phyloP scores from a whole-genome alignment of 2,329 filamentous ascomycete species.

The Beauveria sp. region DNA sequence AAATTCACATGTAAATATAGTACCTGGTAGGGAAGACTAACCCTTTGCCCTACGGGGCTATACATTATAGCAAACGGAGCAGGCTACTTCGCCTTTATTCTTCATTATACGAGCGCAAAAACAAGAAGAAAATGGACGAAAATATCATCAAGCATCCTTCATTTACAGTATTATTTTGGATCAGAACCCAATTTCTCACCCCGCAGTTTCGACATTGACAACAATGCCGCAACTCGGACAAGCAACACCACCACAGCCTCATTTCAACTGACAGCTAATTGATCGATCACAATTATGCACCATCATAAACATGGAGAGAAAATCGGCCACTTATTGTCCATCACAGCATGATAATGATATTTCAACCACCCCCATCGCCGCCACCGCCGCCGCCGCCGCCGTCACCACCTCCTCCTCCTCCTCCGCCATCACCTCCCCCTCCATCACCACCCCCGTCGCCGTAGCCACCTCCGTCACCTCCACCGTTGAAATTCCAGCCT shows the following conservation, averaged over 20 bases:
- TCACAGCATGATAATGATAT: background rate
- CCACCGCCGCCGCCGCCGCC: background rate
- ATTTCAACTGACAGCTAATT: background rate
- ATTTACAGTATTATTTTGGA: background rate
- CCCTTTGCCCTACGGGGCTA: too few species aligned
- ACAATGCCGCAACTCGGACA: background rate
- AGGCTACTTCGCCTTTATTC: background rate
- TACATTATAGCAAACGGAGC: background rate
- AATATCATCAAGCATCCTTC: background rate
- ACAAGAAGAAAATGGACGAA: background rate
- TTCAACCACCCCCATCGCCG: background rate
- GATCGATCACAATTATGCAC: background rate
- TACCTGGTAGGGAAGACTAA: background rate
- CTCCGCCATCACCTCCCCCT: background rate
- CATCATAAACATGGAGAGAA: background rate
- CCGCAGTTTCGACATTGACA: background rate
- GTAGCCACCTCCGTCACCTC: background rate
- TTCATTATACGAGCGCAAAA: background rate
- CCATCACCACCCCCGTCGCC: background rate
- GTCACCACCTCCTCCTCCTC: background rate
- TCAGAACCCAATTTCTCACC: background rate
- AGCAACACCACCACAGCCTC: background rate
- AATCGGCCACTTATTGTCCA: too few species aligned
- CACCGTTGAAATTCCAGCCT: constrained; percentile 4
- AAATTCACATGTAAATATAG: background rate